Evolutionary conservation across 352 stramenopile species (phyloP), one percentile per base, ranked within the genome.

Genomic region (Phytophthora chlamydospora): DNA sequence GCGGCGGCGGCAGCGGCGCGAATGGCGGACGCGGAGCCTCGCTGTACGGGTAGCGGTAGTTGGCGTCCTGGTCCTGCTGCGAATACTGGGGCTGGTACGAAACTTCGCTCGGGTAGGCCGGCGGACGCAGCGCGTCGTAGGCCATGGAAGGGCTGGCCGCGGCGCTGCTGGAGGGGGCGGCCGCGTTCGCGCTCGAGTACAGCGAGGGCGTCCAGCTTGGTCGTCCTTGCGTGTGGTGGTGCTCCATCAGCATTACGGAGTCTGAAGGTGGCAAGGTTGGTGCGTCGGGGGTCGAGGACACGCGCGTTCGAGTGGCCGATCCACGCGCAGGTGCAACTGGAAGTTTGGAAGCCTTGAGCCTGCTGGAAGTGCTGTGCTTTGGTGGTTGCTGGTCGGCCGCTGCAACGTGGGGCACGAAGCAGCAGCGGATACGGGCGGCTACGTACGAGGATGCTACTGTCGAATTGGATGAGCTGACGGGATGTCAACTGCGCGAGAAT

Each of bases 401-500:
- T 56, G 57, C 52, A 63, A 66, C 41, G 58, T 42, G 57, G 14
- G 46, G 41, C 17, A 41, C 57, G 58, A 66, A 50, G 55, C 44
- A 59, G 54, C 34, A 21, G 45, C n/a, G 45, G 44, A 57, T 63
- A 35, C 58, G 43, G 31, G 14, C 40, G 50, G 50, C 24, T 69
- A 62, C 61, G 55, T 53, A 66, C 62, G 55, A 52, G 43, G 36
- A 53, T 66, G 55, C 56, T 71, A 71, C 62, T 71, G 50, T 71
- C 56, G 56, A 66, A 66, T 71, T 71, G 62, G 62, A 71, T 71
- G 62, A 71, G 62, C 62, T 71, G 62, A 71, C 58, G 55, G 62
- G 56, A 66, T 71, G 62, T 70, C 62, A 66, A 70, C 54, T 52
- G 61, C 47, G 5, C 45, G 41, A 61, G 62, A 71, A 60, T 71